Conservation (phyloP, 371 early-diverging fungal genomes). For the Syncephalastrum monosporum region DNA sequence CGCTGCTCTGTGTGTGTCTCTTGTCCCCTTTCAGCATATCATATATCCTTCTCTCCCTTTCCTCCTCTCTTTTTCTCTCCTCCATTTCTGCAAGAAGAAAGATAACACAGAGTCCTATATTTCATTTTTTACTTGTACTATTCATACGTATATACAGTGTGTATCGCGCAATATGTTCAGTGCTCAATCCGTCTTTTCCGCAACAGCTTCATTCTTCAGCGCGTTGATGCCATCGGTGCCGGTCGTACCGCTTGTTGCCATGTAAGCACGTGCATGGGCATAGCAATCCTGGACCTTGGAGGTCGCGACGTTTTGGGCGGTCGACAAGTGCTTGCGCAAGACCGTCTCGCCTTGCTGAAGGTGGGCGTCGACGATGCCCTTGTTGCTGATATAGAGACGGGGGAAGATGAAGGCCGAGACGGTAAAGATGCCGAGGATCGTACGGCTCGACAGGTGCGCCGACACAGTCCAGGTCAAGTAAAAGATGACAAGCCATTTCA, state of each 20-base stretch:
- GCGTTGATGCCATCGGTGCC: constrained; percentile 20
- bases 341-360: constrained; percentile 37
- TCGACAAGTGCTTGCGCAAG: constrained; percentile 10
- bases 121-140: too few relatives aligned
- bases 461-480: constrained; percentile 41
- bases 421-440: constrained; percentile 22
- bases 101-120: too few relatives aligned
- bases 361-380: constrained; percentile 42
- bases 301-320: constrained; percentile 9
- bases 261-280: constrained; percentile 10
- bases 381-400: constrained; percentile 37
- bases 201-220: constrained; percentile 6
- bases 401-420: constrained; percentile 40
- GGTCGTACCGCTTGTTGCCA: constrained; percentile 14
- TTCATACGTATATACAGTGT: too few relatives aligned
- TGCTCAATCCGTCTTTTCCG: constrained; percentile 6
- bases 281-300: constrained; percentile 1
- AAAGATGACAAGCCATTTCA: constrained; percentile 35
- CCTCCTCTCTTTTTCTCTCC: too few relatives aligned
- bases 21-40: constrained; percentile 1
- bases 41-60: too few relatives aligned
- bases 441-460: constrained; percentile 35
- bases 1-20: neutral
- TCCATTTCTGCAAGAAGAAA: too few relatives aligned
- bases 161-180: too few relatives aligned